These are phyloP conservation scores for Mariannaea elegans DNA, from an alignment of 2,329 filamentous ascomycete species.

Conservation along the genomic window DNA sequence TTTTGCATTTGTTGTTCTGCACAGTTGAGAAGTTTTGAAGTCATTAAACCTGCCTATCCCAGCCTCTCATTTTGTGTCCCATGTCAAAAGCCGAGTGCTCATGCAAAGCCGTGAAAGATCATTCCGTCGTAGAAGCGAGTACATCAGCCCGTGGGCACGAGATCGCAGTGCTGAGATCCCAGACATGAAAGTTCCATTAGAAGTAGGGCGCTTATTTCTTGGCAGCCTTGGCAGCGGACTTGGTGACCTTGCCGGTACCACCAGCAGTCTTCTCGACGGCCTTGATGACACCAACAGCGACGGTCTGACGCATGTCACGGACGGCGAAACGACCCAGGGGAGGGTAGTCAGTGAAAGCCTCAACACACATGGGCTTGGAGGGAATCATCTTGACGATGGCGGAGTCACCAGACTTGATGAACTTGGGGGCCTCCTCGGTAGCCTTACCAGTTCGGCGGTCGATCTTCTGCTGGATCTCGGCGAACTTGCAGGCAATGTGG, in stretches of 20 bases:
- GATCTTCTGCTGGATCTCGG: slow-evolving; percentile 99
- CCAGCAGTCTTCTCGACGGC: slow-evolving; percentile 72
- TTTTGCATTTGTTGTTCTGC: slow-evolving; percentile 55
- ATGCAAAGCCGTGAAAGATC: slow-evolving; percentile 54
- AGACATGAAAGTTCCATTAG: slow-evolving; percentile 36
- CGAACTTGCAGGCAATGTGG: slow-evolving; percentile 99
- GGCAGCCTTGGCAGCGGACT: slow-evolving; percentile 76
- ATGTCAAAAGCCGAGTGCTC: slow-evolving; percentile 53
- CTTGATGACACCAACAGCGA: slow-evolving; percentile 97
- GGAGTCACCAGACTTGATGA: slow-evolving; percentile 99
- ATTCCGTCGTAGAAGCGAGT: slow-evolving; percentile 57
- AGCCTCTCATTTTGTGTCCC: slow-evolving; percentile 56
- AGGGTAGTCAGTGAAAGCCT: slow-evolving; percentile 99
- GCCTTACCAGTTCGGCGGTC: slow-evolving; percentile 99
- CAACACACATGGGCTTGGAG: slow-evolving; percentile 99
- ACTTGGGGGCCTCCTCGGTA: slow-evolving; percentile 91
- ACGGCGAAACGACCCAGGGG: slow-evolving; percentile 99
- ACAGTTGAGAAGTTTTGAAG: slow-evolving; percentile 53
- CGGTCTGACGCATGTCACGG: slow-evolving; percentile 95
- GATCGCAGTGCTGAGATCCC: slow-evolving; percentile 38
- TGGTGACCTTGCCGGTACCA: slow-evolving; percentile 72
- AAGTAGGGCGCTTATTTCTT: slow-evolving; percentile 71
- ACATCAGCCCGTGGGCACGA: slow-evolving; percentile 44
- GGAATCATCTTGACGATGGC: slow-evolving; percentile 99
- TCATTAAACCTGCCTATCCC: slow-evolving; percentile 47